These are phyloP conservation scores for Cadophora gregata DNA, from an alignment of 2,329 filamentous ascomycete genomes.

Conservation along the genomic window DNA sequence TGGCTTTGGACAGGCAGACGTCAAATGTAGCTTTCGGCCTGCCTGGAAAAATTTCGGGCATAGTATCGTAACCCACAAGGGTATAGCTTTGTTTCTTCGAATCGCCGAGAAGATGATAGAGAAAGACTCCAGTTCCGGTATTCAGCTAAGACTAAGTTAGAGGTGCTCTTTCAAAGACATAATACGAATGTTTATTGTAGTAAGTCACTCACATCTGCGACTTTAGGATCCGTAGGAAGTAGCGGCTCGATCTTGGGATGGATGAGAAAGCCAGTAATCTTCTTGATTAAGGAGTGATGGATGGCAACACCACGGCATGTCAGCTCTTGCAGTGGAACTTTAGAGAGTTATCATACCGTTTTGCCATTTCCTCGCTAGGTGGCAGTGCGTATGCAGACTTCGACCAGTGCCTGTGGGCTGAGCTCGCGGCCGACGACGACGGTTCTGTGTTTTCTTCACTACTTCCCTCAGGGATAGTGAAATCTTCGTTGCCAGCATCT, in stretches of 20 bases:
- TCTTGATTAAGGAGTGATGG: neutral
- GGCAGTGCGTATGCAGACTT: neutral
- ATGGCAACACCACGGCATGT: neutral
- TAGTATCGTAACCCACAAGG: neutral
- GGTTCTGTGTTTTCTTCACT: neutral
- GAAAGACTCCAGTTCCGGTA: neutral
- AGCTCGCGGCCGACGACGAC: neutral
- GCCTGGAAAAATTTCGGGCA: slow-evolving; percentile 2
- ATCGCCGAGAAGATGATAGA: neutral
- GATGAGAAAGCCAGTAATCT: neutral
- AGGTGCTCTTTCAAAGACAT: neutral
- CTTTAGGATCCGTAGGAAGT: neutral
- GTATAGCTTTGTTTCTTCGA: neutral
- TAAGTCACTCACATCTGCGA: slow-evolving; percentile 1
- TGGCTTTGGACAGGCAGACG: neutral
- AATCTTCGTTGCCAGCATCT: neutral
- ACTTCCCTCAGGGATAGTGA: neutral
- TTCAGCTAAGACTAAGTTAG: neutral
- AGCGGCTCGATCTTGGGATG: neutral
- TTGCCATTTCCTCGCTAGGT: neutral
- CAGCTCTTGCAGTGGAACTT: neutral
- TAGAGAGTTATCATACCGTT: neutral
- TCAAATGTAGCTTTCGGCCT: neutral
- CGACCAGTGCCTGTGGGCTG: neutral
- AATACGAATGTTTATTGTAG: neutral